Percentiles rank a stretch among this genome's conserved stretches.
phyloP scores from a whole-genome alignment of 73 alveolate genomes.

The Paramecium tetraurelia region DNA sequence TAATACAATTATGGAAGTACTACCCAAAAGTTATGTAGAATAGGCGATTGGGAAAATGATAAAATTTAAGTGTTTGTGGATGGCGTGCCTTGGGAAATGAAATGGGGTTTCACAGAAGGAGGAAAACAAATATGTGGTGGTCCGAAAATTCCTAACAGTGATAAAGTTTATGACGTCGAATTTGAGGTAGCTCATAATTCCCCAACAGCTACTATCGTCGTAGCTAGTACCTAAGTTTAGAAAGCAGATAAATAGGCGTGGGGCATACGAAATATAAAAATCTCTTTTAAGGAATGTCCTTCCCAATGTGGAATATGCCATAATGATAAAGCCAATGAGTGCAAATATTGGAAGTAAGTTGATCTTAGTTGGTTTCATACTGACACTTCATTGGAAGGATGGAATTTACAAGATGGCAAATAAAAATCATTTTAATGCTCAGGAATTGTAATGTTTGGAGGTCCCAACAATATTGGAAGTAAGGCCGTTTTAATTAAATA shows the following conservation, averaged over 20 bases:
- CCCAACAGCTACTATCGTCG: slow-evolving; percentile 3
- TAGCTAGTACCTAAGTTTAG: not conserved
- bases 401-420: slow-evolving; percentile 7
- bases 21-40: not conserved
- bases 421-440: slow-evolving; percentile 4
- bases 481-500: not conserved
- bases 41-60: slow-evolving; percentile 41
- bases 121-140: slow-evolving; percentile 20
- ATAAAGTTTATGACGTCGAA: slow-evolving; percentile 48
- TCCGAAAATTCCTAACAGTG: not conserved
- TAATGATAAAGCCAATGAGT: slow-evolving; percentile 30
- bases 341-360: slow-evolving; percentile 23
- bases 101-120: slow-evolving; percentile 46
- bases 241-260: not conserved
- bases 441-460: slow-evolving; percentile 43
- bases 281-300: not conserved
- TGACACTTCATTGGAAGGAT: slow-evolving; percentile 16
- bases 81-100: slow-evolving; percentile 39
- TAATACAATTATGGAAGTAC: slow-evolving; percentile 45
- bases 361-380: slow-evolving; percentile 25
- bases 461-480: not conserved
- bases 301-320: slow-evolving; percentile 41
- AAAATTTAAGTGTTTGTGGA: slow-evolving; percentile 16
- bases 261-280: slow-evolving; percentile 7
- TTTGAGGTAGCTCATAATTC: slow-evolving; percentile 43